Evolutionary conservation across 345 rosid species (phyloP), one percentile per base, ranked within the genome.

Genomic region (Leavenworthia alabamica): DNA sequence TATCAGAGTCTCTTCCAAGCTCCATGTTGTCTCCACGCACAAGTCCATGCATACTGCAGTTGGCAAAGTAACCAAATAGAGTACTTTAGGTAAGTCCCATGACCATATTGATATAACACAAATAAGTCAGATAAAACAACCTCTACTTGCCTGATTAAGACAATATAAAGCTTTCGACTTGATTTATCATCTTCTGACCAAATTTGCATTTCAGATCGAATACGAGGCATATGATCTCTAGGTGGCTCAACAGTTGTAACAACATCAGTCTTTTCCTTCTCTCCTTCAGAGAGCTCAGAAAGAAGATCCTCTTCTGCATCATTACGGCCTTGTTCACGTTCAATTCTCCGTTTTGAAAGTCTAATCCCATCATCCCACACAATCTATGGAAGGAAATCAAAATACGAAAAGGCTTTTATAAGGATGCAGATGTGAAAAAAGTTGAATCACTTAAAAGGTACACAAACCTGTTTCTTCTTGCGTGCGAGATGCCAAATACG

Each of bases 11-110:
- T 72, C 98, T 78, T 56, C 98, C 98, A 47, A 92, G 99, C 81
- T 92, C 99, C 99, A 92, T 92, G 55, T 89, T 83, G 13, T 92
- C 97, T 68, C 97, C 97, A 45, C 97, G 97, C 54, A 92, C 91
- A 66, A 92, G 78, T 49, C 99, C 99, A 75, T 92, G 99, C 78
- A 92, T 81, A 66, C 99, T 92, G 81, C 24, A 70, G 63, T 40
- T 36, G 26, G 17, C 7, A 44, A 45, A 45, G 48, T 53, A 60
- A 51, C 41, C 41, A 54, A 14, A 35, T 1, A 33, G 24, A 37
- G 15, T 2, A 17, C 44, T 9, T 0, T 4, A n/a, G 28, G 68
- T 62, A 47, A 70, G 51, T 47, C 45, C 7, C 40, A 23, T 16
- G 17, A 24, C 6, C 37, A 37, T 70, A 8, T 55, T 15, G 52